Conservation (phyloP, 2,329 filamentous ascomycete species). For the Allantophomopsis cytisporea region DNA sequence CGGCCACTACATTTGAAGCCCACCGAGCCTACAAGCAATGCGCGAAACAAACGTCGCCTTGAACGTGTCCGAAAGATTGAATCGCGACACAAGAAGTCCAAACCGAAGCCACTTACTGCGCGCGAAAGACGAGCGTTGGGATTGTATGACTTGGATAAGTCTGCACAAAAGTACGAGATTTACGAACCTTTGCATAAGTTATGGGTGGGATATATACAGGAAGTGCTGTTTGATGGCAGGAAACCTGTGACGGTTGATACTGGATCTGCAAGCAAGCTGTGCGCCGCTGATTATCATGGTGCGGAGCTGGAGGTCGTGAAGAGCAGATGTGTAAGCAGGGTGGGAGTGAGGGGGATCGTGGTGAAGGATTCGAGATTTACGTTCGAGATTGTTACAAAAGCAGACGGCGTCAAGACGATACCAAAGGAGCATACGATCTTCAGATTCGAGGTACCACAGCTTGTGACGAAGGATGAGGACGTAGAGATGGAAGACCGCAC, state of each 20-base stretch:
- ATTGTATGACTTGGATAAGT: constrained; percentile 60
- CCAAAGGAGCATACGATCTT: constrained; percentile 90
- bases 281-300: constrained; percentile 83
- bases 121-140: constrained; percentile 61
- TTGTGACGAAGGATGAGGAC: constrained; percentile 6
- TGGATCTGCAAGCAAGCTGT: constrained; percentile 57
- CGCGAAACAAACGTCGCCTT: constrained; percentile 33
- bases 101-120: constrained; percentile 61
- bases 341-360: constrained; percentile 77
- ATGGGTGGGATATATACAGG: constrained; percentile 77
- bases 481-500: constrained; percentile 8
- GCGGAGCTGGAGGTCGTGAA: constrained; percentile 71
- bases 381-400: constrained; percentile 69
- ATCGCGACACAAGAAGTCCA: constrained; percentile 26
- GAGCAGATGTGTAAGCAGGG: constrained; percentile 66
- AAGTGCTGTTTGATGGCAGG: constrained; percentile 42
- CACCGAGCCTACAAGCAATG: constrained; percentile 47
- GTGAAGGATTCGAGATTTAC: constrained; percentile 78
- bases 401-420: constrained; percentile 59
- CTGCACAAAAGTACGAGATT: constrained; percentile 56
- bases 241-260: constrained; percentile 8
- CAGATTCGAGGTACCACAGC: constrained; percentile 52
- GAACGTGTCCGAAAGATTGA: constrained; percentile 21
- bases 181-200: constrained; percentile 67
- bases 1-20: constrained; percentile 70